These are phyloP conservation scores for Yamadazyma atmosphaerica DNA, from an alignment of 1,139 yeast species.

Conservation along the genomic window DNA sequence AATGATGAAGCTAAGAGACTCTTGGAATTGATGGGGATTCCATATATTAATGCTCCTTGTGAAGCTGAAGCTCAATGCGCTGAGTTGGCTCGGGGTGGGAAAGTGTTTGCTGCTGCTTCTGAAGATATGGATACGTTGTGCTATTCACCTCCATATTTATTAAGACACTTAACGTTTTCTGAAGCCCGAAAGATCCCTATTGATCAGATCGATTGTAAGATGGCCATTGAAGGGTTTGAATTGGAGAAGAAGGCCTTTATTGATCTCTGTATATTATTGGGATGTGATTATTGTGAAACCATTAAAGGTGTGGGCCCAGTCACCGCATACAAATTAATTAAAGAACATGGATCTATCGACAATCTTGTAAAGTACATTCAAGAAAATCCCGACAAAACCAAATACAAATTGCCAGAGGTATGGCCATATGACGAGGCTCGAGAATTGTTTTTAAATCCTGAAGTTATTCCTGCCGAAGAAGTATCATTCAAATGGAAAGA, in stretches of 20 bases:
- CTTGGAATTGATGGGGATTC: conserved; percentile 88
- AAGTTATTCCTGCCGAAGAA: conserved; percentile 61
- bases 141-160: conserved; percentile 77
- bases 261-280: conserved; percentile 88
- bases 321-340: conserved; percentile 84
- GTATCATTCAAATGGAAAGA: conserved; percentile 74
- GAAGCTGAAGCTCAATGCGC: conserved; percentile 99
- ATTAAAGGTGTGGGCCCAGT: conserved; percentile 95
- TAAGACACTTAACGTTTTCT: conserved; percentile 89
- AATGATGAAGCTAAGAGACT: conserved; percentile 89
- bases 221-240: conserved; percentile 74
- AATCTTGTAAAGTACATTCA: conserved; percentile 67
- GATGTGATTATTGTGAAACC: conserved; percentile 97
- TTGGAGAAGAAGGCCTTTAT: conserved; percentile 74
- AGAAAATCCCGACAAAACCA: conserved; percentile 59
- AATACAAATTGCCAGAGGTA: conserved; percentile 84
- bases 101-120: conserved; percentile 95
- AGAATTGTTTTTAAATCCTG: conserved; percentile 78
- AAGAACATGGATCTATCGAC: conserved; percentile 81
- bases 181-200: conserved; percentile 93
- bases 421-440: conserved; percentile 95
- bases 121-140: conserved; percentile 99
- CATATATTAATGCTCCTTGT: conserved; percentile 90
- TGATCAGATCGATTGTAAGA: conserved; percentile 71
- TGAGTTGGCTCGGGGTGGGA: conserved; percentile 80